A percentile compares a stretch with the other conserved stretches of the same genome.
Evolutionary conservation across 768 basidiomycete species (phyloP).

Genomic region (Daedaleopsis nitida): DNA sequence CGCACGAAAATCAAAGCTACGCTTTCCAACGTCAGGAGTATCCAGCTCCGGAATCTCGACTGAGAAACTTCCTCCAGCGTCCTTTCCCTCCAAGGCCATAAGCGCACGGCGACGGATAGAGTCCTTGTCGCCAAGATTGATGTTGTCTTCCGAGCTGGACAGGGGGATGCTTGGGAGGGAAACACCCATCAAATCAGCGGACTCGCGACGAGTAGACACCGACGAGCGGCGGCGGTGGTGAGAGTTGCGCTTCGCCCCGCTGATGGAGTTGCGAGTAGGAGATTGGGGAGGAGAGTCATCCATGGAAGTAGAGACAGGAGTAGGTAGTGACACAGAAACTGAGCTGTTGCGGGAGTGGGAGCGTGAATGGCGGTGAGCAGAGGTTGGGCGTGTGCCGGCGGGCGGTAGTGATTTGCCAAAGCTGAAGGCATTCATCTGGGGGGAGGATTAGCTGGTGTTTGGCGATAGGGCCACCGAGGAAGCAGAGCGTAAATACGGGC

Average conservation of each 20-base stretch:
- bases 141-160: slow-evolving; percentile 63
- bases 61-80: slow-evolving; percentile 60
- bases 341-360: slow-evolving; percentile 72
- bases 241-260: slow-evolving; percentile 61
- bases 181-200: slow-evolving; percentile 89
- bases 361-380: slow-evolving; percentile 53
- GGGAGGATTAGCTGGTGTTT: not conserved
- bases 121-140: slow-evolving; percentile 71
- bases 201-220: slow-evolving; percentile 88
- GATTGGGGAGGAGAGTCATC: slow-evolving; percentile 41
- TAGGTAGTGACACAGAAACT: slow-evolving; percentile 42
- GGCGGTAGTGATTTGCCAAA: slow-evolving; percentile 48
- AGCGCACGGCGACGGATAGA: slow-evolving; percentile 82
- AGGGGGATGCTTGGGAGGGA: slow-evolving; percentile 63
- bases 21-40: slow-evolving; percentile 56
- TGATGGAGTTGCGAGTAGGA: slow-evolving; percentile 27
- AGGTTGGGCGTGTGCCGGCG: slow-evolving; percentile 41
- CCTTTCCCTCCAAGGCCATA: slow-evolving; percentile 85
- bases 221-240: slow-evolving; percentile 86
- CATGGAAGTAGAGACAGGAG: slow-evolving; percentile 28
- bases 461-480: slow-evolving; percentile 1
- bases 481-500: not conserved
- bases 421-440: slow-evolving; percentile 73
- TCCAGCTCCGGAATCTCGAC: slow-evolving; percentile 84
- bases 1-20: slow-evolving; percentile 69